Conservation (phyloP, 306 rosid species). For the Quercus bicolor region DNA sequence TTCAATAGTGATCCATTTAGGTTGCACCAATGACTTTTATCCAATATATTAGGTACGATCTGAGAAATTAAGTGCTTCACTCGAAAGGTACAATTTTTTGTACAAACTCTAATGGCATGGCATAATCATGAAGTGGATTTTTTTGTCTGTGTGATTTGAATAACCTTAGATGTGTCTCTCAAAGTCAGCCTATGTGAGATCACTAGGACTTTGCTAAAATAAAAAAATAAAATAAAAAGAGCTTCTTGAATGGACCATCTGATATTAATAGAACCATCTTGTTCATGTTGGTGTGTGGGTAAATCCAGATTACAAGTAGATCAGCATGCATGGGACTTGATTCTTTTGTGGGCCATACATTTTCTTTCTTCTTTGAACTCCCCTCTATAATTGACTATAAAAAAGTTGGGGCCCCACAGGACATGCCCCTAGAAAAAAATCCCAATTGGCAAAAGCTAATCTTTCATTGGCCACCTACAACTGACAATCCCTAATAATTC, state of each 20-base stretch:
- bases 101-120: not conserved
- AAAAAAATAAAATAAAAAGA: too few relatives aligned
- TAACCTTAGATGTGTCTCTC: not conserved
- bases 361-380: not conserved
- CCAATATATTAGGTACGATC: not conserved
- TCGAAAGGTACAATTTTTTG: not conserved
- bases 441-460: not conserved
- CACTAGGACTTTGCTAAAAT: too few relatives aligned
- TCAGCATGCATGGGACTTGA: slow-evolving; percentile 26
- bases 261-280: not conserved
- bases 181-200: not conserved
- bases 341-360: slow-evolving; percentile 14
- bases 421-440: too few relatives aligned
- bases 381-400: slow-evolving; percentile 21
- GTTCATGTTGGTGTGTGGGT: not conserved
- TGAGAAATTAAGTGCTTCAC: not conserved
- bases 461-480: slow-evolving; percentile 18
- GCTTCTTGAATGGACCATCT: slow-evolving; percentile 11
- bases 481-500: slow-evolving; percentile 20
- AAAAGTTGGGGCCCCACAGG: not conserved
- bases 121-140: not conserved
- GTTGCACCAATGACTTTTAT: not conserved
- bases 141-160: not conserved
- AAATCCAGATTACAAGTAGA: slow-evolving; percentile 12
- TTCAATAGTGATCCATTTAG: too few relatives aligned